These are phyloP conservation scores for Ceratocystis harringtonii DNA, from an alignment of 2,329 filamentous ascomycete species.

Conservation along the genomic window DNA sequence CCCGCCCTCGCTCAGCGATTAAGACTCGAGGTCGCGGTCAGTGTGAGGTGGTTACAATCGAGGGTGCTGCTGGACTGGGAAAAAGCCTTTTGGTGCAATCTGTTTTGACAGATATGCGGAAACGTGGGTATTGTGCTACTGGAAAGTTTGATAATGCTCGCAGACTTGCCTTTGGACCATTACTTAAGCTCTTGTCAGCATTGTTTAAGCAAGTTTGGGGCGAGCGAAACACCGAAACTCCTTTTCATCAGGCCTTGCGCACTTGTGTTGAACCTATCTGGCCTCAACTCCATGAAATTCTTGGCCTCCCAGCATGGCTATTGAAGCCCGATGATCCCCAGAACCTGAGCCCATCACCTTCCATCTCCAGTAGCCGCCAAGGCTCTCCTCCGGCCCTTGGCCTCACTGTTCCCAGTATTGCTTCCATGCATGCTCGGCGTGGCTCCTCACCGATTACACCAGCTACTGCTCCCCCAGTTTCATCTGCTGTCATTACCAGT, in stretches of 20 bases:
- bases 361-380: slow-evolving; percentile 16
- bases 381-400: slow-evolving; percentile 15
- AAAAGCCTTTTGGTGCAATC: slow-evolving; percentile 52
- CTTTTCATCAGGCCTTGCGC: slow-evolving; percentile 46
- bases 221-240: slow-evolving; percentile 48
- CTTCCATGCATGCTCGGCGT: slow-evolving; percentile 30
- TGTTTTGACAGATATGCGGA: slow-evolving; percentile 44
- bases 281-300: slow-evolving; percentile 46
- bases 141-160: slow-evolving; percentile 50
- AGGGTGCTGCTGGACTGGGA: slow-evolving; percentile 47
- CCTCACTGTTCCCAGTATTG: slow-evolving; percentile 13
- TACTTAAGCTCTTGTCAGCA: slow-evolving; percentile 49
- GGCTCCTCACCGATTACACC: slow-evolving; percentile 34
- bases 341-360: slow-evolving; percentile 19
- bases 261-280: slow-evolving; percentile 49
- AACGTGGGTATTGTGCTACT: slow-evolving; percentile 48
- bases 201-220: slow-evolving; percentile 54
- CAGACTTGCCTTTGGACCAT: slow-evolving; percentile 45
- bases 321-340: slow-evolving; percentile 30
- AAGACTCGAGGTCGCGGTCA: slow-evolving; percentile 48
- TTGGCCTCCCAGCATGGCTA: slow-evolving; percentile 56
- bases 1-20: slow-evolving; percentile 38
- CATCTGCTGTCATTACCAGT: slow-evolving; percentile 26
- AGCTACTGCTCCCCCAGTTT: slow-evolving; percentile 35
- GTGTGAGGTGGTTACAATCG: slow-evolving; percentile 47